Conservation (phyloP, 164 flowering plant species). For the Tinospora cordifolia region DNA sequence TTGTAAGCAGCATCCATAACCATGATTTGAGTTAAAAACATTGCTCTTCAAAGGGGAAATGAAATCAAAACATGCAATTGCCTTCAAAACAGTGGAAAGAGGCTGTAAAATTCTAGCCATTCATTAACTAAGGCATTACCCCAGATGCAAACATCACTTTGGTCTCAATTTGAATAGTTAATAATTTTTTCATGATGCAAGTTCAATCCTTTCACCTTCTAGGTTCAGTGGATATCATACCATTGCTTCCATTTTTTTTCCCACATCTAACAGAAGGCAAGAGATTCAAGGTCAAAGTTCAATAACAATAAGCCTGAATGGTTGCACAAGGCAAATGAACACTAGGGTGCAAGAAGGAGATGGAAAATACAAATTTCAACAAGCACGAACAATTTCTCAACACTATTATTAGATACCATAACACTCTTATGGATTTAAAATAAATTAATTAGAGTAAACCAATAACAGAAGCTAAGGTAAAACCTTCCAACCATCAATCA, state of each 20-base stretch:
- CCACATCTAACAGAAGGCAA: not conserved
- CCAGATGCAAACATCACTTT: too few relatives aligned
- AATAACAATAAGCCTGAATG: not conserved
- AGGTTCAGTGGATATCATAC: not conserved
- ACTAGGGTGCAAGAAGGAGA: not conserved
- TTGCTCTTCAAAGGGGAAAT: too few relatives aligned
- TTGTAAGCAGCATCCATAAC: too few relatives aligned
- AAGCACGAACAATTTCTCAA: not conserved
- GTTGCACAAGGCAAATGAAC: not conserved
- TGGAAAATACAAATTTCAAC: not conserved
- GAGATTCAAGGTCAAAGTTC: not conserved
- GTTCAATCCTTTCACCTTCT: not conserved
- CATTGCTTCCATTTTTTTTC: not conserved
- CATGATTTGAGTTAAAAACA: too few relatives aligned
- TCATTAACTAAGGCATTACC: too few relatives aligned
- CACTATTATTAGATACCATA: not conserved
- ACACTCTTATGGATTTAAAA: not conserved
- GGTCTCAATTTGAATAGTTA: not conserved
- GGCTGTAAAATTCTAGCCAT: too few relatives aligned
- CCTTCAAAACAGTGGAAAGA: too few relatives aligned
- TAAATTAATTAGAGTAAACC: not conserved
- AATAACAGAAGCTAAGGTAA: conserved; percentile 12
- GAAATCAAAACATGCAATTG: too few relatives aligned
- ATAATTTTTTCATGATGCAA: not conserved
- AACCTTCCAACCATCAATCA: conserved; percentile 26